These are phyloP conservation scores for Coffea canephora DNA, from an alignment of 257 asterid genomes.

Conservation along the genomic window DNA sequence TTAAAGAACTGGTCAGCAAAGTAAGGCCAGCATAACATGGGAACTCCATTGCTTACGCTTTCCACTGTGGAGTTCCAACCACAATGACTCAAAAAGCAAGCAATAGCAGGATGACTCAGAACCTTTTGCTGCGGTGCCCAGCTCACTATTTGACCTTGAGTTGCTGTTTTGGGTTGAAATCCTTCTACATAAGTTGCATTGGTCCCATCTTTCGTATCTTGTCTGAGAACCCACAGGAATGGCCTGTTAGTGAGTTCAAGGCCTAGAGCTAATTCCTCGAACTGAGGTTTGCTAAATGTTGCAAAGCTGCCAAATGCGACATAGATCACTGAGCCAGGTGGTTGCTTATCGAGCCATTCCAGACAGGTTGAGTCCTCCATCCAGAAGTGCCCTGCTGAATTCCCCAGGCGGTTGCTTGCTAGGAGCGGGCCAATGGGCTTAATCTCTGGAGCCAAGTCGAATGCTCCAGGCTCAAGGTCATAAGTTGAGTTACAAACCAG, in stretches of 20 bases:
- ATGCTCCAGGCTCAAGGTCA: constrained; percentile 41
- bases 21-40: constrained; percentile 55
- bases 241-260: constrained; percentile 35
- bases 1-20: constrained; percentile 57
- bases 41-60: constrained; percentile 48
- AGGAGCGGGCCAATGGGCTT: constrained; percentile 43
- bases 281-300: constrained; percentile 22
- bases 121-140: constrained; percentile 64
- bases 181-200: constrained; percentile 20
- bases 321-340: constrained; percentile 34
- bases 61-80: constrained; percentile 75
- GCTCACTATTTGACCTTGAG: constrained; percentile 30
- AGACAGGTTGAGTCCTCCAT: constrained; percentile 34
- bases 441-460: constrained; percentile 32
- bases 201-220: neutral
- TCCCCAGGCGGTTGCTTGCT: constrained; percentile 19
- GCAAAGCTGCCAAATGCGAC: constrained; percentile 45
- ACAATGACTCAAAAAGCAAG: constrained; percentile 67
- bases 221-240: constrained; percentile 49
- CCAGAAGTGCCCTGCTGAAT: constrained; percentile 37
- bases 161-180: constrained; percentile 22
- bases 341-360: constrained; percentile 42
- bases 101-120: constrained; percentile 48
- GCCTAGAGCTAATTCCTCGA: constrained; percentile 42
- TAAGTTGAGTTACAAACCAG: constrained; percentile 42